These are phyloP conservation scores for Neolentinus lepideus DNA, from an alignment of 1,284 basidiomycete species.

Conservation along the genomic window DNA sequence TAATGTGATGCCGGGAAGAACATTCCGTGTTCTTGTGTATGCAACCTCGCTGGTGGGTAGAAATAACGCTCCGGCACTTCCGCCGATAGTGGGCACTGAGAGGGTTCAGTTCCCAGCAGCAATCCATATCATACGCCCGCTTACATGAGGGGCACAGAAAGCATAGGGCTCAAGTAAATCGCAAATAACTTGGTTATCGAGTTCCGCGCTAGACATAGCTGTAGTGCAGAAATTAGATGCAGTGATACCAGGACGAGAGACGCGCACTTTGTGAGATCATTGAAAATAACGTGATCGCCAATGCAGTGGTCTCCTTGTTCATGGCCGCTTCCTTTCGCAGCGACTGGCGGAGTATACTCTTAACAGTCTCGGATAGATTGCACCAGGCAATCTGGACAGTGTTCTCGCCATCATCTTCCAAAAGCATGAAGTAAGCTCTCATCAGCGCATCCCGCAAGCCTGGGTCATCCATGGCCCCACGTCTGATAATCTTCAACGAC, in stretches of 20 bases:
- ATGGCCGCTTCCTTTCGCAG: not conserved
- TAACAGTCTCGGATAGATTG: not conserved
- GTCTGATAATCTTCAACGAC: slow-evolving; percentile 35
- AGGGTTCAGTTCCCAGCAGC: not conserved
- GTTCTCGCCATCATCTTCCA: slow-evolving; percentile 52
- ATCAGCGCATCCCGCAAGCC: slow-evolving; percentile 39
- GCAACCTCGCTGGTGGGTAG: slow-evolving; percentile 4
- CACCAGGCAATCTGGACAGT: slow-evolving; percentile 31
- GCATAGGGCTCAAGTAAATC: slow-evolving; percentile 34
- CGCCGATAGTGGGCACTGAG: slow-evolving; percentile 21
- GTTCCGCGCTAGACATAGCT: slow-evolving; percentile 29
- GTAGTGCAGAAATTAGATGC: not conserved
- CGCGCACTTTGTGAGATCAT: not conserved
- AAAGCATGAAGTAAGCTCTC: slow-evolving; percentile 53
- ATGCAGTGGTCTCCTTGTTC: not conserved
- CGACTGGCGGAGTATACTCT: not conserved
- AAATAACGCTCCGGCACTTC: slow-evolving; percentile 16
- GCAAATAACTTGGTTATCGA: slow-evolving; percentile 26
- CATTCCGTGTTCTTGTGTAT: slow-evolving; percentile 15
- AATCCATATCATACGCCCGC: slow-evolving; percentile 13
- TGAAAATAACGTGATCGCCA: not conserved
- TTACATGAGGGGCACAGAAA: slow-evolving; percentile 41
- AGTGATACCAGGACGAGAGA: slow-evolving; percentile 2
- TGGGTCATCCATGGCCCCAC: slow-evolving; percentile 24
- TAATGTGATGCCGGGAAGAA: slow-evolving; percentile 19